Evolutionary conservation across 169 alveolate species (phyloP), one percentile per base, ranked within the genome.

Genomic region (Eimeria maxima): DNA sequence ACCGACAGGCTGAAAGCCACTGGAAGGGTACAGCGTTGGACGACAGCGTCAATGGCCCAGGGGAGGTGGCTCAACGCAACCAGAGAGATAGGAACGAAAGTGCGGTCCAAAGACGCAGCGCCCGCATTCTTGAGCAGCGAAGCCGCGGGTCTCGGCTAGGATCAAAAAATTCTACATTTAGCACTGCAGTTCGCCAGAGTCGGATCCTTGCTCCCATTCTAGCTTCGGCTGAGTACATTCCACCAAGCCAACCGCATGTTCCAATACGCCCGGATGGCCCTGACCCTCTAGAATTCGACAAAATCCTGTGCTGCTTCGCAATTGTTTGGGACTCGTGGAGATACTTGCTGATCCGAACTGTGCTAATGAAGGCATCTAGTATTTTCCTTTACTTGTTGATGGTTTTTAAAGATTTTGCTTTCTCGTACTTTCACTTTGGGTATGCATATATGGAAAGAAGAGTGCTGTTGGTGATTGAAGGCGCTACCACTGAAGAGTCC

Each of bases 291-390:
- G 96, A 93, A 76, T 80, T 93, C 74, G 96, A 93, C 47, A 93
- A 93, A 63, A 93, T 93, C 18, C 50, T 80, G 1, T 76, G 92
- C 71, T 93, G 96, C 84, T 80, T 93, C 38, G 69, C 87, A 33
- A 76, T 93, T 84, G 74, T 93, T 86, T 93, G 96, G 96, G 96
- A 93, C 57, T 44, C 92, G 63, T 93, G 96, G 96, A 63, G 96
- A 33, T 93, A 76, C 74, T 65, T 93, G 22, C 92, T 93, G 4
- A 44, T 93, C 55, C 92, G 96, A 24, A 76, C 92, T n/a, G 96
- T 93, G 33, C 87, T 93, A 74, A 53, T 93, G 84, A 93, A 93
- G 86, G 67, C 96, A 27, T 93, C 96, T 24, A 93, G 88, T 86
- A 86, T 93, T 47, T 60, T 33, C 60, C 87, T 93, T 22, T 93